phyloP scores from a whole-genome alignment of 495 filamentous ascomycete species.

The Thozetella sp. region DNA sequence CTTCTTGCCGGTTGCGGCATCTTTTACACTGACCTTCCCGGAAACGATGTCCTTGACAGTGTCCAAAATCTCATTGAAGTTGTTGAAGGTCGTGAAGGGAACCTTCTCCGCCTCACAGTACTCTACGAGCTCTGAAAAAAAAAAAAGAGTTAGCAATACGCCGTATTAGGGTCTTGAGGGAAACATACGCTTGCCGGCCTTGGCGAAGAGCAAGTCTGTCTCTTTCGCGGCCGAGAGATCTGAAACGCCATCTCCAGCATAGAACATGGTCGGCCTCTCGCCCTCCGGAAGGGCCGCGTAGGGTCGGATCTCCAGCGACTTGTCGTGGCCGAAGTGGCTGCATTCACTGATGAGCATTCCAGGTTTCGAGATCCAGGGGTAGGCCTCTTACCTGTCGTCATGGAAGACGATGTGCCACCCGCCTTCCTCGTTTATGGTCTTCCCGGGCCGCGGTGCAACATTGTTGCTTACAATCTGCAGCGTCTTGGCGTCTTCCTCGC shows the following conservation, averaged over 20 bases:
- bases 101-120: constrained; percentile 79
- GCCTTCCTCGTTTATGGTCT: constrained; percentile 70
- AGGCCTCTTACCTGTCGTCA: constrained; percentile 68
- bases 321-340: constrained; percentile 90
- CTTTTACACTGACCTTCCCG: constrained; percentile 52
- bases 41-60: constrained; percentile 73
- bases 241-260: constrained; percentile 89
- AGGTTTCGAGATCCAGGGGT: neutral
- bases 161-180: neutral
- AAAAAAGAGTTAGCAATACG: constrained; percentile 5
- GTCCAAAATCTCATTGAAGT: constrained; percentile 74
- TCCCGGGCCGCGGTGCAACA: constrained; percentile 62
- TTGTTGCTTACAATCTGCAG: constrained; percentile 87
- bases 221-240: constrained; percentile 87
- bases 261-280: constrained; percentile 76
- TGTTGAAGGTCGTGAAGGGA: constrained; percentile 79
- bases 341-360: constrained; percentile 8
- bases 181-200: constrained; percentile 77
- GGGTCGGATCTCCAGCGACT: constrained; percentile 81
- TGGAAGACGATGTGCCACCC: constrained; percentile 90
- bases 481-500: constrained; percentile 67
- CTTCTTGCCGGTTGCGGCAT: constrained; percentile 36
- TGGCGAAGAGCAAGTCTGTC: constrained; percentile 89
- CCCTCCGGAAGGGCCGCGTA: constrained; percentile 71
- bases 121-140: constrained; percentile 68